Conservation (phyloP, 2,329 filamentous ascomycete genomes). For the Hypoxylon sp. region DNA sequence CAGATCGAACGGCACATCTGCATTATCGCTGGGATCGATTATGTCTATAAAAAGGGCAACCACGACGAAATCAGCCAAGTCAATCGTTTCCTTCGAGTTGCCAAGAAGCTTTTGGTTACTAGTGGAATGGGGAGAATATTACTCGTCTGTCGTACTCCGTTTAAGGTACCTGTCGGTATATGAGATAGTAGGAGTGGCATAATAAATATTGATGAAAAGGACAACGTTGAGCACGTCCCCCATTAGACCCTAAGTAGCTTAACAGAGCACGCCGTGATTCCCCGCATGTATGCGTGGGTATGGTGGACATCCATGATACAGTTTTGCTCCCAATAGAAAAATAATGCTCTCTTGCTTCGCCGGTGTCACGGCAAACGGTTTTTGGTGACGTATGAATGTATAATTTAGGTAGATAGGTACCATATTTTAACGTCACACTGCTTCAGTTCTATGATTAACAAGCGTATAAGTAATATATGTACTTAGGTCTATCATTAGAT, state of each 20-base stretch:
- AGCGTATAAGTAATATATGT: neutral
- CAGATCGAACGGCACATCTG: neutral
- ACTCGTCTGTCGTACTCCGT: slow-evolving; percentile 1
- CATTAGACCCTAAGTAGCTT: neutral
- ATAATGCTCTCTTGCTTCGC: too few relatives aligned
- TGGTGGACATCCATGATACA: too few relatives aligned
- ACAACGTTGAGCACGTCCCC: neutral
- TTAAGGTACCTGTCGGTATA: slow-evolving; percentile 4
- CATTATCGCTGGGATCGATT: slow-evolving; percentile 24
- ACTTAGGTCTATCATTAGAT: slow-evolving; percentile 13
- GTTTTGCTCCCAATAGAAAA: too few relatives aligned
- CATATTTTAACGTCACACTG: neutral
- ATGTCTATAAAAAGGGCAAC: neutral
- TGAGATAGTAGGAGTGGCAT: slow-evolving; percentile 1
- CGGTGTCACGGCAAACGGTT: too few relatives aligned
- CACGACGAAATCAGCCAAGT: neutral
- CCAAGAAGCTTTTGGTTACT: slow-evolving; percentile 13
- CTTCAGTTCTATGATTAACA: neutral
- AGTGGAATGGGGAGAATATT: slow-evolving; percentile 17
- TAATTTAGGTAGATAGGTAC: neutral
- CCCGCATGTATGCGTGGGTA: neutral
- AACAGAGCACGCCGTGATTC: neutral
- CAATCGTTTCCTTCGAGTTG: slow-evolving; percentile 14
- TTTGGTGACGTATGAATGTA: neutral
- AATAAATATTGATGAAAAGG: neutral